Evolutionary conservation across 805 yeast genomes (phyloP).

Genomic region (Starmerella potacharoeniae): DNA sequence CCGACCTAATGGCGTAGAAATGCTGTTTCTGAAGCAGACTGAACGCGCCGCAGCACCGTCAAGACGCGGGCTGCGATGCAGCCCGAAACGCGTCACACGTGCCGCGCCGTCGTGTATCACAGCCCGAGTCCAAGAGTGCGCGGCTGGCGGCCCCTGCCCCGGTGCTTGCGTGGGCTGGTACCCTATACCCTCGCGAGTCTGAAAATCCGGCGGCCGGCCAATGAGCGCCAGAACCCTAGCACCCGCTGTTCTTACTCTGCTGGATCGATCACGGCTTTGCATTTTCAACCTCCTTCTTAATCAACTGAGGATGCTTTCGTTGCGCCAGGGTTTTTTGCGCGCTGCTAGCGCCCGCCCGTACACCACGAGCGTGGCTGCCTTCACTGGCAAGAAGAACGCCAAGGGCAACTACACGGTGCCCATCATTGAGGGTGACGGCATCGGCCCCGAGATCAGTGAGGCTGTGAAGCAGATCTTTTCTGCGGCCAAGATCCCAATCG

Average conservation of each 20-base stretch:
- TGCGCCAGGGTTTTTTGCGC: conserved; percentile 13
- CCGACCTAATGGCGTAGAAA: too few relatives aligned
- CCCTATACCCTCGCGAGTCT: not conserved
- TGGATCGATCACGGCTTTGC: not conserved
- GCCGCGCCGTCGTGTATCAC: too few relatives aligned
- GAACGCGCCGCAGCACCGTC: too few relatives aligned
- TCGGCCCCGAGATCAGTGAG: conserved; percentile 88
- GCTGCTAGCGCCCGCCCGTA: conserved; percentile 4
- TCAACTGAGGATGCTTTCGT: conserved; percentile 7
- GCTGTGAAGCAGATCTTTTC: conserved; percentile 86
- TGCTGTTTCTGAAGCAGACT: too few relatives aligned
- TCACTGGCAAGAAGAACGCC: conserved; percentile 32
- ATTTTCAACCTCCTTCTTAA: not conserved
- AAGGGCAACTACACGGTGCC: conserved; percentile 84
- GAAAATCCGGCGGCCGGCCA: conserved; percentile 1
- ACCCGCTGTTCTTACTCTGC: not conserved
- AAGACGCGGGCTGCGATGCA: too few relatives aligned
- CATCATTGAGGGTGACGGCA: conserved; percentile 97
- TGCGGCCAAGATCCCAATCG: conserved; percentile 92
- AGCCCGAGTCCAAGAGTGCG: not conserved
- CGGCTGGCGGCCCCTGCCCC: not conserved
- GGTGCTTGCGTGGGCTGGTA: not conserved
- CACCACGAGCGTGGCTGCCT: conserved; percentile 30
- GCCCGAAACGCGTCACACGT: too few relatives aligned
- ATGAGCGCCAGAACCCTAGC: conserved; percentile 7